Base-by-base conservation (phyloP, 2,329 filamentous ascomycete species). In the Cladosporium sphaerospermum region DNA sequence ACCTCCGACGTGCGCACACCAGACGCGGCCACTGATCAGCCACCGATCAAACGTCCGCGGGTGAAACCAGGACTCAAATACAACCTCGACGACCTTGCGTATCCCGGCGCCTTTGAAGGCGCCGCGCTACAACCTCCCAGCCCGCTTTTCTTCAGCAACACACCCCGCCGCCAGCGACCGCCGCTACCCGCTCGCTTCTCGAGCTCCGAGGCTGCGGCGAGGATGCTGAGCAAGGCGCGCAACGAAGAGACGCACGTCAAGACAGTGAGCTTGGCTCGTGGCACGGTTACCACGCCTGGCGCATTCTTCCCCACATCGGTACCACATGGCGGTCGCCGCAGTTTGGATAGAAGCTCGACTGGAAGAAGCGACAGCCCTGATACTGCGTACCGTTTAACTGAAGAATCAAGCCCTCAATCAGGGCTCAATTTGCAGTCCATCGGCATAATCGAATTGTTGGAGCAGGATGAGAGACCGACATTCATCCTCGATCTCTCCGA, bases 401-500 rank as follows among this genome's bases (percentile, higher is more conserved):
- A 45, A 19, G 19, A 51, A 14, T 9, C 10, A 19, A 10, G 31
- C 31, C 34, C 74, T 51, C 68, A 73, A 3, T 40, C 34, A 40
- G 48, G 40, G 11, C 13, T 32, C 8, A 80, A 2, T 74, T 73
- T 91, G 4, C 80, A 80, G 40, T 78, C 79, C 23, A 75, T 90
- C 48, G 84, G 85, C 19, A 77, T 89, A 9, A 70, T 85, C 16
- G 88, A 92, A 66, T 72, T 92, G 37, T 69, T 93, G 39, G 87
- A 92, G 63, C 80, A 86, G 59, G 88, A 93, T 65, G 81, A 85
- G 46, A 76, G 88, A 44, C 88, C 87, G 2, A 88, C 85, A 0
- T 89, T 92, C 61, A 78, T 92, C 40, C 75, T 92, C 33, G 87
- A 92, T 62, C 70, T 88, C 47, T 73, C 75, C 7, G 81, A 85